Conservation (phyloP, 1,139 yeast genomes). For the Pichia sp. region DNA sequence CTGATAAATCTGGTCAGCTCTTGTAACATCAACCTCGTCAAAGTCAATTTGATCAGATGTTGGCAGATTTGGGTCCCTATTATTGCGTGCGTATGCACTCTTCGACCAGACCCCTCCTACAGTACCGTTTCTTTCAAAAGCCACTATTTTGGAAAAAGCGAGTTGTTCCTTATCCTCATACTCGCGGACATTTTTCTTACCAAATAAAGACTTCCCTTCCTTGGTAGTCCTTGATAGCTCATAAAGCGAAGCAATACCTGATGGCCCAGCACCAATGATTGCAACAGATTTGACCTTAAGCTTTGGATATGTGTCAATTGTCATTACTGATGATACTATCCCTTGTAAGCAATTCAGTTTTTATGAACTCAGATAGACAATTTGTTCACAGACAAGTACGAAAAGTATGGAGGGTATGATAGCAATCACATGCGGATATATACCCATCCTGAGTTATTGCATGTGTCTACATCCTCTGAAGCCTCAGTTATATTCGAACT, state of each 20-base stretch:
- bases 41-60: background rate
- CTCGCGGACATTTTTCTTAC: conserved; percentile 6
- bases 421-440: too few relatives aligned
- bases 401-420: too few relatives aligned
- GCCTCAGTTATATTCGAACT: too few relatives aligned
- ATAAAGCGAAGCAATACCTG: conserved; percentile 41
- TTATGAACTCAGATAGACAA: too few relatives aligned
- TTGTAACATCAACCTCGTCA: conserved; percentile 1
- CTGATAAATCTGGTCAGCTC: conserved; percentile 10
- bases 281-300: conserved; percentile 29
- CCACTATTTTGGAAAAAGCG: conserved; percentile 26
- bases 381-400: too few relatives aligned
- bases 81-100: conserved; percentile 10
- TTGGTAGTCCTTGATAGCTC: conserved; percentile 22
- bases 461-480: too few relatives aligned
- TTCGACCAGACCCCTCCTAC: conserved; percentile 40
- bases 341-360: too few relatives aligned
- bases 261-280: conserved; percentile 47
- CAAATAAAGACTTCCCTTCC: conserved; percentile 13
- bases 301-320: too few relatives aligned
- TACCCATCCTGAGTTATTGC: too few relatives aligned
- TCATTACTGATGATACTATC: too few relatives aligned
- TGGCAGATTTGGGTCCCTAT: conserved; percentile 24
- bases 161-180: conserved; percentile 26
- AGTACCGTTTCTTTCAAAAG: conserved; percentile 36